Percentiles rank a stretch among this genome's conserved stretches.
Conservation (phyloP, 2,329 filamentous ascomycete genomes). For the Penicillium thymicola region DNA sequence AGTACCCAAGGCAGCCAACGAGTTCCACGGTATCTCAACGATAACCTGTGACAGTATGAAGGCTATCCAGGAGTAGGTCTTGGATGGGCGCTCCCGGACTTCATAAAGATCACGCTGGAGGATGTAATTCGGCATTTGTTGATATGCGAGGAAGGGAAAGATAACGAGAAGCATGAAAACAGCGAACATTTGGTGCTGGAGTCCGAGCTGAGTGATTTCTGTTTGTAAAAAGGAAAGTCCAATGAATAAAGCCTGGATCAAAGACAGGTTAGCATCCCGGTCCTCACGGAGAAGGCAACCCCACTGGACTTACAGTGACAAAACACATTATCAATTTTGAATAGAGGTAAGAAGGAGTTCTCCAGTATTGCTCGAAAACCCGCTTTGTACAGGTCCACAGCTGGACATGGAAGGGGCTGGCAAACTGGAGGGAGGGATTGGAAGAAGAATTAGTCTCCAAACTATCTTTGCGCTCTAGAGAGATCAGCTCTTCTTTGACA, state of each 20-base stretch:
- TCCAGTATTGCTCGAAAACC: slow-evolving; percentile 87
- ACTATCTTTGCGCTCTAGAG: neutral
- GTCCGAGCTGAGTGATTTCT: neutral
- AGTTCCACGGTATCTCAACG: slow-evolving; percentile 86
- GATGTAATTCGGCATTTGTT: slow-evolving; percentile 74
- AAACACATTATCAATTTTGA: neutral
- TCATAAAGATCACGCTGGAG: slow-evolving; percentile 79
- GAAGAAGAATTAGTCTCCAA: neutral
- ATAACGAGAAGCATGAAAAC: neutral
- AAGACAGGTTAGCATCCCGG: neutral
- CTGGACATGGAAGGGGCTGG: slow-evolving; percentile 55
- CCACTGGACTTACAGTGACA: neutral
- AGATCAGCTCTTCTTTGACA: neutral
- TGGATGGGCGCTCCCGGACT: slow-evolving; percentile 77
- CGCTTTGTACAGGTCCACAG: slow-evolving; percentile 65
- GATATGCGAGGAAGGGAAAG: neutral
- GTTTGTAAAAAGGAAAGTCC: neutral
- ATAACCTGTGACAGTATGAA: slow-evolving; percentile 81
- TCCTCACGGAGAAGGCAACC: neutral
- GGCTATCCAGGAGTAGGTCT: slow-evolving; percentile 79
- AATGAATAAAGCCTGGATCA: neutral
- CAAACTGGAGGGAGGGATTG: neutral
- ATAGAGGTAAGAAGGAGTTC: slow-evolving; percentile 69
- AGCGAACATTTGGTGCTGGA: neutral
- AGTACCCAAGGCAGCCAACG: slow-evolving; percentile 45